Evolutionary conservation across 768 basidiomycete species (phyloP).

Genomic region (Kwoniella mangroviensis): DNA sequence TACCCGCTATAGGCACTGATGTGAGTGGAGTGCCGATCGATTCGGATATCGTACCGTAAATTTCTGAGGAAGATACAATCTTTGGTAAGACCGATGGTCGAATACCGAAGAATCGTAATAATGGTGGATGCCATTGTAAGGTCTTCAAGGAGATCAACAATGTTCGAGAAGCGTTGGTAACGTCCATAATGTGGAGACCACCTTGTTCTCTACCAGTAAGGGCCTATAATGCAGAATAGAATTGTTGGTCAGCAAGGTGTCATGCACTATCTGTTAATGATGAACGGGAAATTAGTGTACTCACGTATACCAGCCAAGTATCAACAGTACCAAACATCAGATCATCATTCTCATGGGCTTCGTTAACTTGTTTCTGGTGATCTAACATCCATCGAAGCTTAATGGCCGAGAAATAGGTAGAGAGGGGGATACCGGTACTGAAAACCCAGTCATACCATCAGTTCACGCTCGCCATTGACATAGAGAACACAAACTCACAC

Average conservation of each 20-base stretch:
- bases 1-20: slow-evolving; percentile 84
- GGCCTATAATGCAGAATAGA: slow-evolving; percentile 62
- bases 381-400: slow-evolving; percentile 98
- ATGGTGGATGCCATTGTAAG: slow-evolving; percentile 78
- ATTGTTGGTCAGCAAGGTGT: too few relatives aligned
- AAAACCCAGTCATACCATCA: neutral
- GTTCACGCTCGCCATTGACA: neutral
- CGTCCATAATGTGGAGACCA: slow-evolving; percentile 83
- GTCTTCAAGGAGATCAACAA: slow-evolving; percentile 83
- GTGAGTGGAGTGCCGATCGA: slow-evolving; percentile 61
- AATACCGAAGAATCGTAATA: slow-evolving; percentile 86
- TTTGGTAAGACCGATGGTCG: slow-evolving; percentile 77
- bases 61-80: slow-evolving; percentile 87
- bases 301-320: slow-evolving; percentile 90
- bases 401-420: slow-evolving; percentile 97
- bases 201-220: slow-evolving; percentile 74
- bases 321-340: slow-evolving; percentile 94
- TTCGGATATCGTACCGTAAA: slow-evolving; percentile 75
- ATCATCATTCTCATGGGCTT: slow-evolving; percentile 78
- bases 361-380: slow-evolving; percentile 72
- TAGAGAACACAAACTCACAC: slow-evolving; percentile 33
- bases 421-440: slow-evolving; percentile 90
- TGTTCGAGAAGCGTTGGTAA: slow-evolving; percentile 95
- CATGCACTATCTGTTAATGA: too few relatives aligned
- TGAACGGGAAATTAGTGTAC: slow-evolving; percentile 20